Conservation (phyloP, 805 yeast species). For the Komagataella pastoris region DNA sequence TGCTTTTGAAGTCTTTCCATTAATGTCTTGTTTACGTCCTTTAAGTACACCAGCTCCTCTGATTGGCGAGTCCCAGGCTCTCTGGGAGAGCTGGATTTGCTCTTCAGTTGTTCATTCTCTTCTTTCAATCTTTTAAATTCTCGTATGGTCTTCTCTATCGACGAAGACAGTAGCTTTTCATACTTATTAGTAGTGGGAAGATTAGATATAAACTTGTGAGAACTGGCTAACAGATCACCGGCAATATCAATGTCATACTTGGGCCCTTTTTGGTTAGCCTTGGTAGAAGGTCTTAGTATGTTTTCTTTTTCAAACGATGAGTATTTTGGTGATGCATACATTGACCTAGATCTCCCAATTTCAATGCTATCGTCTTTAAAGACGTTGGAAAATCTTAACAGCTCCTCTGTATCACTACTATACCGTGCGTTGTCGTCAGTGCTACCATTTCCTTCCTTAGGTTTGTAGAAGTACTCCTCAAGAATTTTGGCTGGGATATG, state of each 20-base stretch:
- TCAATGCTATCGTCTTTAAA: constrained; percentile 10
- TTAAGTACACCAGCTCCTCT: constrained; percentile 1
- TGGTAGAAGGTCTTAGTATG: constrained; percentile 11
- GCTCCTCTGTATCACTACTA: constrained; percentile 1
- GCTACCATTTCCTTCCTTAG: neutral
- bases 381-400: constrained; percentile 1
- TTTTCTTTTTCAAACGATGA: constrained; percentile 8
- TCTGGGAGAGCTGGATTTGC: neutral
- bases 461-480: constrained; percentile 9
- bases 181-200: neutral
- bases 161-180: constrained; percentile 1
- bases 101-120: constrained; percentile 2
- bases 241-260: neutral
- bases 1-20: constrained; percentile 3
- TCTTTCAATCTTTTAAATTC: constrained; percentile 2
- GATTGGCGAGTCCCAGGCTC: neutral
- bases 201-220: neutral
- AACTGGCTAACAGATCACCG: constrained; percentile 1
- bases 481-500: constrained; percentile 14
- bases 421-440: neutral
- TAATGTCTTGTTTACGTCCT: constrained; percentile 4
- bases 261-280: constrained; percentile 1
- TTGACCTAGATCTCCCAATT: constrained; percentile 10
- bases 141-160: constrained; percentile 1
- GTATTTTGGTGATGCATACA: neutral